Base-by-base conservation (phyloP, 768 basidiomycete species). In the Lactarius sp. region DNA sequence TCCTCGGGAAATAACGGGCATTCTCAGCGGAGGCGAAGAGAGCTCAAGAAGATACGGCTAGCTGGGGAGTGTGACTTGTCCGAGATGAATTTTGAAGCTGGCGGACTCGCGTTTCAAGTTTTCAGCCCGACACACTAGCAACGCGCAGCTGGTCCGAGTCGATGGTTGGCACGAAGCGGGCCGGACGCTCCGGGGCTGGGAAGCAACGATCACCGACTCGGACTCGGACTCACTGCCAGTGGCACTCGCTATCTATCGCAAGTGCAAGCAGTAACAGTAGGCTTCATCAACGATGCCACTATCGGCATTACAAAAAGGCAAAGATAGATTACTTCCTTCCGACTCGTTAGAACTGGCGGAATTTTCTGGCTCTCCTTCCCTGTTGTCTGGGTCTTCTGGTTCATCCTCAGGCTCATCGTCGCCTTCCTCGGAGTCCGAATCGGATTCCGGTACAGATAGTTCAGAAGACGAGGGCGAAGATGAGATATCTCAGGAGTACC, bases 401-500 rank as follows among this genome's bases (percentile, higher is more conserved):
- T 55, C 62, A 34, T 60, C 58, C 5, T 60, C n/a, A n/a, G n/a
- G n/a, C n/a, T n/a, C 63, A 2, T 46, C 58, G 0, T 37, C 52
- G 34, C 5, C 49, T n/a, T 60, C 64, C 39, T 65, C 78, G 27
- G 73, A 74, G 36, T 75, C 75, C 1, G 73, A 72, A 37, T 77
- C 75, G 9, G 75, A 75, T 34, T 44, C 67, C 6, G 75, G 12
- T 37, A 16, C 62, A 7, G 64, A 66, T 54, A 60, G 64, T 33
- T 64, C 54, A 20, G 68, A 58, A 54, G 70, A 66, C 18, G 74
- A 82, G 22, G 73, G 71, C 20, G 81, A 81, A 61, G 75, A 76
- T 5, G 79, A 83, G 50, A 75, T 85, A 34, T 84, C 84, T 0
- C 76, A 78, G 44, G 83, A 85, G 68, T 85, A 84, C 63, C 78